Base-by-base conservation (phyloP, 1,284 basidiomycete genomes). In the Xerocomus nothofagi region DNA sequence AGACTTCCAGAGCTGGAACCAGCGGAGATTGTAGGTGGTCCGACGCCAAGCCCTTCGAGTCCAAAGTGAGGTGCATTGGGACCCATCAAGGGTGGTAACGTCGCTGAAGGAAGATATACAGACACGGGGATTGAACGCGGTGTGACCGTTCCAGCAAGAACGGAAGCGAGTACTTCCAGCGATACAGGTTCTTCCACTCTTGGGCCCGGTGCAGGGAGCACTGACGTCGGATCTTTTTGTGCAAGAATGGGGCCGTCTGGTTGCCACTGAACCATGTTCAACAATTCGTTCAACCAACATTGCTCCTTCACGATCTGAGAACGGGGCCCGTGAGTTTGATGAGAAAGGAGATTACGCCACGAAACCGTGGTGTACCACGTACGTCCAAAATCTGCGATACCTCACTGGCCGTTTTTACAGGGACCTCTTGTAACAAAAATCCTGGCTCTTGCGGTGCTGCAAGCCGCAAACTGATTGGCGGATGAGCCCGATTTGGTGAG, bases 341-440 rank as follows among this genome's bases (percentile, higher is more conserved):
- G 41, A 43, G 29, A 18, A 39, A 49, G 3, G 36, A 20, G 27
- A 30, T 31, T 4, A 27, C 31, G 47, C 30, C 37, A 17, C 42
- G 18, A 36, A 39, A 23, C 17, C 47, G 45, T 20, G 23, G 38
- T 38, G 15, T 17, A 11, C 2, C 14, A 57, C 66, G 51, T 60
- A 84, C 86, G 71, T 90, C 86, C 20, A 90, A 62, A 40, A 89
- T 77, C 6, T 77, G 81, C 78, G 81, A 86, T 3, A 86, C 78
- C 59, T 90, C 82, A 57, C 79, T 82, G 63, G 88, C 74, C 30
- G 73, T 86, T 47, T 77, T 79, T 10, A 90, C 85, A 3, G 82
- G 85, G 3, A 89, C 74, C 50, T 77, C 76, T 55, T 87, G 80
- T 9, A 91, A 74, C 6, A 82, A 55, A 57, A 88, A 88, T 0